Evolutionary conservation across 108 stramenopile species (phyloP).

Genomic region (Aureococcus anophagefferens): DNA sequence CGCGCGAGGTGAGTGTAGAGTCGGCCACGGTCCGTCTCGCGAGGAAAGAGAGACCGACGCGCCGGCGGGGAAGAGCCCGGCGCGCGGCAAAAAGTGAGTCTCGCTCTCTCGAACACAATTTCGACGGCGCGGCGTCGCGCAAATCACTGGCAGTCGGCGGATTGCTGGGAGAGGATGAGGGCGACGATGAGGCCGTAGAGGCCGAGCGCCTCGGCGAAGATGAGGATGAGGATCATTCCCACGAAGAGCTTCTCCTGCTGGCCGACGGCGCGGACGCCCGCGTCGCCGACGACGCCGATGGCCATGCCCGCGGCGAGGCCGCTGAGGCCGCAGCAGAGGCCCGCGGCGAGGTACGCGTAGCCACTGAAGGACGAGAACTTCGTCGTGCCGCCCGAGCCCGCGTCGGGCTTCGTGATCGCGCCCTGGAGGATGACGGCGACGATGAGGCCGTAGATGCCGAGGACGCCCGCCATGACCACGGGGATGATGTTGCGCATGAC

Average conservation of each 20-base stretch:
- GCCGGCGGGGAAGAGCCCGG: too few species aligned
- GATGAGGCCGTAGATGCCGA: constrained; percentile 99
- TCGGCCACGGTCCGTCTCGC: too few species aligned
- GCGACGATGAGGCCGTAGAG: constrained; percentile 98
- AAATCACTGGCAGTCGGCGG: constrained; percentile 8
- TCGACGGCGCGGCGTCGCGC: too few species aligned
- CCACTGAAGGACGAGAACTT: constrained; percentile 84
- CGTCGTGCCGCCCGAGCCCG: constrained; percentile 25
- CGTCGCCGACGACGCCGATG: constrained; percentile 98
- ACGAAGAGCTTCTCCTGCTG: constrained; percentile 96
- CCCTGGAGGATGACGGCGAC: constrained; percentile 92
- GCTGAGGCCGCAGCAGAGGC: constrained; percentile 92
- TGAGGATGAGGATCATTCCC: constrained; percentile 97
- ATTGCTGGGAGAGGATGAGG: constrained; percentile 81
- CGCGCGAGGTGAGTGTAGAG: too few species aligned
- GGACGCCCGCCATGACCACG: constrained; percentile 98
- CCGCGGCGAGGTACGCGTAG: constrained; percentile 92
- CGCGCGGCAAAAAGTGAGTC: too few species aligned
- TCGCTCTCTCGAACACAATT: too few species aligned
- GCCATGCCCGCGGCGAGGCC: constrained; percentile 96
- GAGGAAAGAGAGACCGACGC: too few species aligned
- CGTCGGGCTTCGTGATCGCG: constrained; percentile 63
- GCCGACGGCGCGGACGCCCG: constrained; percentile 93
- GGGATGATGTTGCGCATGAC: constrained; percentile 99
- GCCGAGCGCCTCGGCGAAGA: constrained; percentile 97